Base-by-base conservation (phyloP, 768 basidiomycete species). In the Lactifluus volemus region DNA sequence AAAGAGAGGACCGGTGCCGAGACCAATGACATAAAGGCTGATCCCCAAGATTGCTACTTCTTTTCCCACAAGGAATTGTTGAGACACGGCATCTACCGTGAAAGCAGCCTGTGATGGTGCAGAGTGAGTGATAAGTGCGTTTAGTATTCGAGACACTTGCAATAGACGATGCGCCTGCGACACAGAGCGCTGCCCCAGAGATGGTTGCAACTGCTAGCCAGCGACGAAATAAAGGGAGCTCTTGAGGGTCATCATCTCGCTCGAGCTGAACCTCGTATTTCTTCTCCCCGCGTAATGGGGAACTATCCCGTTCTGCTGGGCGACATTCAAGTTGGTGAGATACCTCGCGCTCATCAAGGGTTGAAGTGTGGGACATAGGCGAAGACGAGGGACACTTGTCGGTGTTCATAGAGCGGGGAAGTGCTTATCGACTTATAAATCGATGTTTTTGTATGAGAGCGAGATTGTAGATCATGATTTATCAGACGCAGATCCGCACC, bases 11-110 rank as follows among this genome's bases (percentile, higher is more conserved):
- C 71, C 71, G 11, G 67, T 39, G 30, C 73, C 71, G 1, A 71
- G 57, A 9, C 73, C 75, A 30, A 65, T 32, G 29, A 73, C 73
- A 66, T 77, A 79, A 2, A 79, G 60, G 11, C 73, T 74, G 34
- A 80, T 69, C 32, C 66, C 67, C n/a, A 79, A 69, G 29, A 73
- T 77, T 5, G 76, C 72, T 15, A 81, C 76, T 55, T 77, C 76
- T 10, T 61, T 61, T 7, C 70, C 70, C 21, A 79, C 70, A 49
- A 68, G 60, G 56, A 78, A 79, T 14, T 75, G 69, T 6, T 53
- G 38, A 55, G 74, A 66, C 19, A 78, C 70, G 8, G 73, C 74
- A 1, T 59, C 58, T 61, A 78, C 76, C 3, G 78, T 76, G 14
- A 68, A 71, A 9, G 74, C 68, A 0, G 74, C 69, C 73, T 72